Conservation (phyloP, 768 basidiomycete species). For the Floccularia luteovirens region DNA sequence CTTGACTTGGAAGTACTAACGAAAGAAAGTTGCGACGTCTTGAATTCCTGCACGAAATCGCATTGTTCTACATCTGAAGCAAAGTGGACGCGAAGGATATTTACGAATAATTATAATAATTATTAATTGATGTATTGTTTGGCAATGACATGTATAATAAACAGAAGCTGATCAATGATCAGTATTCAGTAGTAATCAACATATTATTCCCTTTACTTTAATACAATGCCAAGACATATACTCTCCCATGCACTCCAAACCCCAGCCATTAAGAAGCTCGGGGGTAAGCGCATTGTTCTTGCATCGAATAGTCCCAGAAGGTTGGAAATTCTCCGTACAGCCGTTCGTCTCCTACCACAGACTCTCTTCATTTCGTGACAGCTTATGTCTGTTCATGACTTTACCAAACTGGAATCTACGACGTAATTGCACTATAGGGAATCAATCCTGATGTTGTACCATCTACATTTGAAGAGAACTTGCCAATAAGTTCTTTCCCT, state of each 20-base stretch:
- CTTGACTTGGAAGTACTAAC: slow-evolving; percentile 17
- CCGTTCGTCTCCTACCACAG: slow-evolving; percentile 50
- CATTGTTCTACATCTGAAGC: slow-evolving; percentile 17
- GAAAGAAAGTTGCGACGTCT: slow-evolving; percentile 23
- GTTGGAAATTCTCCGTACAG: slow-evolving; percentile 71
- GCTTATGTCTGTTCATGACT: too few relatives aligned
- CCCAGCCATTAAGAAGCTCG: slow-evolving; percentile 57
- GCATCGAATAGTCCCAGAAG: slow-evolving; percentile 85
- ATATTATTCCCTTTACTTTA: not conserved
- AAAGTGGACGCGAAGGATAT: too few relatives aligned
- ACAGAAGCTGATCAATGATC: too few relatives aligned
- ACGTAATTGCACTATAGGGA: slow-evolving; percentile 18
- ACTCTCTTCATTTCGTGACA: too few relatives aligned
- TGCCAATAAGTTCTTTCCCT: slow-evolving; percentile 59
- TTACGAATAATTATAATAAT: too few relatives aligned
- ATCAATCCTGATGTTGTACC: slow-evolving; percentile 33
- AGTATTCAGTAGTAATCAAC: too few relatives aligned
- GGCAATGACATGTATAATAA: too few relatives aligned
- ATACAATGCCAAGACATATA: slow-evolving; percentile 36
- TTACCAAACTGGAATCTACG: too few relatives aligned
- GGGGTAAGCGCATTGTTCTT: slow-evolving; percentile 72
- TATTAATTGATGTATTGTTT: too few relatives aligned
- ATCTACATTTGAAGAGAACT: slow-evolving; percentile 67
- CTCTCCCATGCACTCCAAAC: slow-evolving; percentile 58
- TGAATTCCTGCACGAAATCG: slow-evolving; percentile 23